Evolutionary conservation across 306 rosid genomes (phyloP).

Genomic region (Lupinus albus): DNA sequence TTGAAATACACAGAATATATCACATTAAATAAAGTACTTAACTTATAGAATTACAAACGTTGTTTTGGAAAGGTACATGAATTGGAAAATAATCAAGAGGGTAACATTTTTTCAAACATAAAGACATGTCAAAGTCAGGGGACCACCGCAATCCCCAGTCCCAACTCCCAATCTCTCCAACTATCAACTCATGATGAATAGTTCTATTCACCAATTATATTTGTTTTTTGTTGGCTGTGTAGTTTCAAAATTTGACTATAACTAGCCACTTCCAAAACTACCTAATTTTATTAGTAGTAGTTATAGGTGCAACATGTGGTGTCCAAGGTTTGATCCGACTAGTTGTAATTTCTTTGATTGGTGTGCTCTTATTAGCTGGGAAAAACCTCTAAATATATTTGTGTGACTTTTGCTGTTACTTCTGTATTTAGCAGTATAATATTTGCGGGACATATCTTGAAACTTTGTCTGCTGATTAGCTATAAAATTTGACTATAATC

Average conservation of each 20-base stretch:
- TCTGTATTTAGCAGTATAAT: neutral
- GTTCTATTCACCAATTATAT: slow-evolving; percentile 2
- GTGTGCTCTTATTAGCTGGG: too few species aligned
- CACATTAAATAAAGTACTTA: neutral
- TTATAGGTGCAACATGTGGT: slow-evolving; percentile 1
- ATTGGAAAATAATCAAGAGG: neutral
- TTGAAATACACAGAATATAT: slow-evolving; percentile 1
- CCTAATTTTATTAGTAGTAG: neutral
- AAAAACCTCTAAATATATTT: neutral
- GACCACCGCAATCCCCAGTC: too few species aligned
- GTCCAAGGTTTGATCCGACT: slow-evolving; percentile 26
- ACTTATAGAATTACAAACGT: neutral
- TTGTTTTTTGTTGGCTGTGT: neutral
- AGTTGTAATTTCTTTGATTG: neutral
- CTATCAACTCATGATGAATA: slow-evolving; percentile 7
- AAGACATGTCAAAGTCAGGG: too few species aligned
- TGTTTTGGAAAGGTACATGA: slow-evolving; percentile 9
- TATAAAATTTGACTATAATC: too few species aligned
- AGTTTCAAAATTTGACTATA: neutral
- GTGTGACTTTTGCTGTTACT: neutral
- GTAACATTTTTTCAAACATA: neutral
- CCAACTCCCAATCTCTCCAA: neutral
- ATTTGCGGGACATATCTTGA: slow-evolving; percentile 10
- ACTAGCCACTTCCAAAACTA: neutral
- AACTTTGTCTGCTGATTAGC: slow-evolving; percentile 29